phyloP scores from a whole-genome alignment of 805 yeast species.

The Yarrowia sp. region DNA sequence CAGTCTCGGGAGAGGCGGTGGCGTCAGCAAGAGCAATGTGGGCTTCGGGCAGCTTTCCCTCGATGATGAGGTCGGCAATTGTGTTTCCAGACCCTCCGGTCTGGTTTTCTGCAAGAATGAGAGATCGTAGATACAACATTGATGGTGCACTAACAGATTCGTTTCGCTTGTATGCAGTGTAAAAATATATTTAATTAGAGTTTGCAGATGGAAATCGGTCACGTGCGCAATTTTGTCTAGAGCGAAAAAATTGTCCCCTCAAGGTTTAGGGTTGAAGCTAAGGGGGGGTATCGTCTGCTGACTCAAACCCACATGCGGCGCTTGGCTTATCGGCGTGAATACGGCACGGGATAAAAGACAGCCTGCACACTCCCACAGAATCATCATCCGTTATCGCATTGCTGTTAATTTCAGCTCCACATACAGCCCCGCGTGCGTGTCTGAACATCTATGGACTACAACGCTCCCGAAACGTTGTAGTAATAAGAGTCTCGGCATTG shows the following conservation, averaged over 20 bases:
- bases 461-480: too few relatives aligned
- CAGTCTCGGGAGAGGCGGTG: conserved; percentile 4
- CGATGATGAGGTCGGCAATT: conserved; percentile 16
- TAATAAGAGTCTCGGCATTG: too few relatives aligned
- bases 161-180: conserved; percentile 6
- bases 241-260: neutral
- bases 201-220: neutral
- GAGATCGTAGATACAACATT: conserved; percentile 17
- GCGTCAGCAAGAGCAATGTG: conserved; percentile 6
- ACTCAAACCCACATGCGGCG: neutral
- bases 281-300: neutral
- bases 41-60: conserved; percentile 18
- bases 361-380: conserved; percentile 2
- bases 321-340: conserved; percentile 19
- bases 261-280: neutral
- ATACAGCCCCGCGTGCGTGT: too few relatives aligned
- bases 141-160: neutral
- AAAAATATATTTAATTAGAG: conserved; percentile 2
- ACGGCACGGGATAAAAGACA: neutral
- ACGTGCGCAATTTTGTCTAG: neutral
- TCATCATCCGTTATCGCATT: neutral
- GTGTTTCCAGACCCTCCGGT: conserved; percentile 13
- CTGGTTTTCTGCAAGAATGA: neutral
- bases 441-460: too few relatives aligned
- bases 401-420: neutral